Conservation (phyloP, 371 early-diverging fungal genomes). For the Coemansia sp. region DNA sequence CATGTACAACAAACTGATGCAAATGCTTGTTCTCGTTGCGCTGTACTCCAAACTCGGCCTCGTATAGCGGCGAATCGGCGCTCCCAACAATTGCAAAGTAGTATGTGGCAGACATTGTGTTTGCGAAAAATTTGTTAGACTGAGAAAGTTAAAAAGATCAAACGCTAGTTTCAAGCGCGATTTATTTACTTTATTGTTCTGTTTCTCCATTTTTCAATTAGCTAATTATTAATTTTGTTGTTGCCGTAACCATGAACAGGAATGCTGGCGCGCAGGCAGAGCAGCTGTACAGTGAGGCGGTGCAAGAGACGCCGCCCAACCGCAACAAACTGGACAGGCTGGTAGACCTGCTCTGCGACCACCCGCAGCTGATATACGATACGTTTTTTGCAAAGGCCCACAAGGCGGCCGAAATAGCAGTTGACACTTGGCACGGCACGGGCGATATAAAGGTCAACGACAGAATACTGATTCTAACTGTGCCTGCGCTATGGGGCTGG, state of each 20-base stretch:
- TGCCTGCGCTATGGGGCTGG: slow-evolving; percentile 50
- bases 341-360: slow-evolving; percentile 30
- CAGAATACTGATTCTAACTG: slow-evolving; percentile 32
- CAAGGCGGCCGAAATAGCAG: slow-evolving; percentile 26
- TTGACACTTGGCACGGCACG: slow-evolving; percentile 23
- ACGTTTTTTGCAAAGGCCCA: slow-evolving; percentile 31
- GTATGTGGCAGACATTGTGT: slow-evolving; percentile 62
- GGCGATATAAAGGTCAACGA: slow-evolving; percentile 16
- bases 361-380: slow-evolving; percentile 27
- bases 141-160: background rate
- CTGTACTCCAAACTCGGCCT: slow-evolving; percentile 77
- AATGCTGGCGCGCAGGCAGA: slow-evolving; percentile 9
- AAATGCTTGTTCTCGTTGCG: slow-evolving; percentile 86
- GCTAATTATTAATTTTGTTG: background rate
- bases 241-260: background rate
- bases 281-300: slow-evolving; percentile 26
- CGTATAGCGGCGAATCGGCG: slow-evolving; percentile 91
- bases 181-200: background rate
- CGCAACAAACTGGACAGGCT: slow-evolving; percentile 43
- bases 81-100: slow-evolving; percentile 94
- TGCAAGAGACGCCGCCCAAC: slow-evolving; percentile 43
- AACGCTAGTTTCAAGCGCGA: background rate
- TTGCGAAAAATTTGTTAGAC: background rate
- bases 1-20: slow-evolving; percentile 94
- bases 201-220: background rate